phyloP scores from a whole-genome alignment of 768 basidiomycete species.

The Collybia nuda region DNA sequence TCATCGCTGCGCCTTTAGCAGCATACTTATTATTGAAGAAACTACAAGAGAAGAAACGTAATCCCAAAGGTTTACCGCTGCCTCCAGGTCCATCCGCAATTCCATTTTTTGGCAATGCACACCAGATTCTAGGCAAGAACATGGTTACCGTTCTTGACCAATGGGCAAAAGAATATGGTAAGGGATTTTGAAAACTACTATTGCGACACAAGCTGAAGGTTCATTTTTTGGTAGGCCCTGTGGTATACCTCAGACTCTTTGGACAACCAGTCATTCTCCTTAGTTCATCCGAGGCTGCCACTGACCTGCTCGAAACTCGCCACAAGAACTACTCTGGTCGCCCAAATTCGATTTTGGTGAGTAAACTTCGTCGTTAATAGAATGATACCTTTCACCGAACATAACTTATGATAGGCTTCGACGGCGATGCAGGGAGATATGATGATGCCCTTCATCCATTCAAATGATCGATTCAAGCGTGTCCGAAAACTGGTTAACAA shows the following conservation, averaged over 20 bases:
- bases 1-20: too few relatives aligned
- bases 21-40: too few relatives aligned
- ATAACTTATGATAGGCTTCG: too few relatives aligned
- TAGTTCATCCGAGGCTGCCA: constrained; percentile 36
- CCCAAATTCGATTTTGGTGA: too few relatives aligned
- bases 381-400: too few relatives aligned
- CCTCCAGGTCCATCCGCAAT: not conserved
- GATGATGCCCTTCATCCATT: too few relatives aligned
- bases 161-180: constrained; percentile 31
- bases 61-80: not conserved
- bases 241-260: constrained; percentile 21
- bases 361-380: too few relatives aligned
- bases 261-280: constrained; percentile 46
- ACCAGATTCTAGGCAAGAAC: constrained; percentile 2
- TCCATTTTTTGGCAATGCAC: constrained; percentile 1
- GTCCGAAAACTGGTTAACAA: too few relatives aligned
- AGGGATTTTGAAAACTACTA: not conserved
- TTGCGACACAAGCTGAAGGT: too few relatives aligned
- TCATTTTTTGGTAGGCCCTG: not conserved
- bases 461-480: too few relatives aligned
- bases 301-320: not conserved
- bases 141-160: constrained; percentile 6
- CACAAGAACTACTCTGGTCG: constrained; percentile 3
- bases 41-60: not conserved
- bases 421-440: too few relatives aligned